Conservation (phyloP, 176 grass and related monocot species). For the Phoenix roebelenii region DNA sequence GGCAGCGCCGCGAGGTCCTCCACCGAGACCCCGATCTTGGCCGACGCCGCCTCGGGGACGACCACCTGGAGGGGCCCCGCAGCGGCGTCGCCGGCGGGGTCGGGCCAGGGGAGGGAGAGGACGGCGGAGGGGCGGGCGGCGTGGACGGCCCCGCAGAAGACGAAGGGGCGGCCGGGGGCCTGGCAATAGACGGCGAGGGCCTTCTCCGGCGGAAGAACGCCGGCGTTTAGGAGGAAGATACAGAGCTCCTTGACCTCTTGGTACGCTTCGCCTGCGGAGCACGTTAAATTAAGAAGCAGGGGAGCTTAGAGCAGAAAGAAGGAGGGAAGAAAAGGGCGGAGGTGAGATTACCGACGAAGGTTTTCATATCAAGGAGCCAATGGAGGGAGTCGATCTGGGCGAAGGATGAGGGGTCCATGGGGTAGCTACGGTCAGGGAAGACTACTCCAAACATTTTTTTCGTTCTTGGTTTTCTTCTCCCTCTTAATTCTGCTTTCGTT, state of each 20-base stretch:
- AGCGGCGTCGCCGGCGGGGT: constrained; percentile 39
- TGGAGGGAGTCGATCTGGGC: constrained; percentile 64
- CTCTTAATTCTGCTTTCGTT: too few species aligned
- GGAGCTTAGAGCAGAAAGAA: too few species aligned
- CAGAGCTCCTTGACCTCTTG: constrained; percentile 39
- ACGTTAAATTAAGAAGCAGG: too few species aligned
- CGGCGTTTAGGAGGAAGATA: constrained; percentile 56
- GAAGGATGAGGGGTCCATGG: constrained; percentile 62
- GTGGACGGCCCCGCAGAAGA: constrained; percentile 63
- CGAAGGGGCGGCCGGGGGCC: constrained; percentile 49
- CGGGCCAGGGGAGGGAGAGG: constrained; percentile 62
- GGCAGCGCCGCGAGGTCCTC: constrained; percentile 74
- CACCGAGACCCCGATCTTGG: constrained; percentile 73
- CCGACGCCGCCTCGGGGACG: constrained; percentile 19
- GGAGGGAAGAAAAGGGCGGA: too few species aligned
- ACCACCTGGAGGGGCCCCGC: background rate
- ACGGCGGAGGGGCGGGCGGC: constrained; percentile 54
- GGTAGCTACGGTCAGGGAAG: constrained; percentile 77
- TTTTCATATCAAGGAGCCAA: constrained; percentile 70
- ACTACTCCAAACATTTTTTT: constrained; percentile 68
- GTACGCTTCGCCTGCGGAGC: constrained; percentile 1
- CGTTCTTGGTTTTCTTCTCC: too few species aligned
- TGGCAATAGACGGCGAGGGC: constrained; percentile 75
- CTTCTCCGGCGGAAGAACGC: constrained; percentile 58
- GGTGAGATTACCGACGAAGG: constrained; percentile 19